Percentiles rank a stretch among this genome's conserved stretches.
phyloP scores from a whole-genome alignment of 116 monocot species.

The Iris pallida region DNA sequence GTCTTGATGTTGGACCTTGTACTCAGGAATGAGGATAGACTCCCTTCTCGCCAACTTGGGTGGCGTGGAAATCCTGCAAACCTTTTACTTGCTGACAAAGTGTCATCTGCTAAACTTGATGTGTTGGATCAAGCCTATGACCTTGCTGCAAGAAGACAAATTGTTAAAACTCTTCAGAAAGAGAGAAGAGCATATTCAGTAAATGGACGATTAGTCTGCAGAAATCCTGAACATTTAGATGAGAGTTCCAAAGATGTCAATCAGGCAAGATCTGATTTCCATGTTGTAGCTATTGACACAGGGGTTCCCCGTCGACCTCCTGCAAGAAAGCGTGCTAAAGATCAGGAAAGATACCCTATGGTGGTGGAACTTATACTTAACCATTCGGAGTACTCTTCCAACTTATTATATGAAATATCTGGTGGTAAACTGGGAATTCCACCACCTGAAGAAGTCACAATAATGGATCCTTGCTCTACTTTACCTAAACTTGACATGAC shows the following conservation, averaged over 20 bases:
- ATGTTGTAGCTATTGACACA: conserved; percentile 82
- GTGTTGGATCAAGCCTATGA: conserved; percentile 33
- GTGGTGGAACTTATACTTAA: conserved; percentile 84
- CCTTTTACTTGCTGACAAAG: conserved; percentile 46
- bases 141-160: conserved; percentile 9
- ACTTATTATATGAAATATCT: conserved; percentile 76
- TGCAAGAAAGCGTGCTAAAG: conserved; percentile 76
- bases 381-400: conserved; percentile 56
- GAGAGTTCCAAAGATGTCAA: conserved; percentile 14
- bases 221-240: conserved; percentile 15
- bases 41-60: conserved; percentile 72
- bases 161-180: conserved; percentile 32
- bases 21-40: conserved; percentile 91
- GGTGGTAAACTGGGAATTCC: conserved; percentile 67
- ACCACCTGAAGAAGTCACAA: conserved; percentile 21
- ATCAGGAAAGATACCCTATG: conserved; percentile 77
- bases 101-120: conserved; percentile 33
- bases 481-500: conserved; percentile 35
- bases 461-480: conserved; percentile 23
- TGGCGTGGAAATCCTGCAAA: conserved; percentile 95
- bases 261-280: conserved; percentile 23
- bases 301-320: conserved; percentile 92
- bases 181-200: conserved; percentile 56
- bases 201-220: conserved; percentile 29
- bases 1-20: conserved; percentile 81